Percentiles rank a stretch among this genome's conserved stretches.
These are phyloP conservation scores for Fraxinus excelsior DNA, from an alignment of 257 asterid species.

Conservation along the genomic window DNA sequence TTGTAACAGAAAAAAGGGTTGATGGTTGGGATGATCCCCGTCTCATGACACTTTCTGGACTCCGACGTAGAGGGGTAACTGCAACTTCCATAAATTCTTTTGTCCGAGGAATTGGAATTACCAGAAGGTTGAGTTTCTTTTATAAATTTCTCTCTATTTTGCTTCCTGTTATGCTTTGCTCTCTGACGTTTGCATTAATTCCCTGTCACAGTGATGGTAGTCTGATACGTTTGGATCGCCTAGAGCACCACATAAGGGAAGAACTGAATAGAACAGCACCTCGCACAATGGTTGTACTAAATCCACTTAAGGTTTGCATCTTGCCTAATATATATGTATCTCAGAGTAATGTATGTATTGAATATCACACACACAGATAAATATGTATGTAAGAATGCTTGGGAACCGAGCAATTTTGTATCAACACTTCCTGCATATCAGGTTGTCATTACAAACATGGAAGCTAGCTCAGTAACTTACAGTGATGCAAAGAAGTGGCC, in stretches of 20 bases:
- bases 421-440: slow-evolving; percentile 29
- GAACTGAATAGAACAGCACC: slow-evolving; percentile 84
- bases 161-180: slow-evolving; percentile 15
- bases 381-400: neutral
- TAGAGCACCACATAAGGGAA: slow-evolving; percentile 87
- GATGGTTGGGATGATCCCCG: slow-evolving; percentile 99
- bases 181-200: slow-evolving; percentile 24
- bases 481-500: slow-evolving; percentile 98
- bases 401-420: neutral
- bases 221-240: slow-evolving; percentile 76
- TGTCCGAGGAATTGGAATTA: slow-evolving; percentile 90
- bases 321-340: neutral
- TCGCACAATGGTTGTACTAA: slow-evolving; percentile 80
- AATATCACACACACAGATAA: neutral
- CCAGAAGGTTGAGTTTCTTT: slow-evolving; percentile 68
- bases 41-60: slow-evolving; percentile 89
- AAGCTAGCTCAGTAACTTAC: slow-evolving; percentile 54
- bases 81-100: slow-evolving; percentile 82
- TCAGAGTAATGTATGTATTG: neutral
- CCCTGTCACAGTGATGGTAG: slow-evolving; percentile 70
- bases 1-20: slow-evolving; percentile 86
- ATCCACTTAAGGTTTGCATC: slow-evolving; percentile 76
- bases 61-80: slow-evolving; percentile 93
- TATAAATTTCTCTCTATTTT: neutral
- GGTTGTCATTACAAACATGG: slow-evolving; percentile 86